Base-by-base conservation (phyloP, 2,329 filamentous ascomycete genomes). In the Penicillium sclerotiorum region DNA sequence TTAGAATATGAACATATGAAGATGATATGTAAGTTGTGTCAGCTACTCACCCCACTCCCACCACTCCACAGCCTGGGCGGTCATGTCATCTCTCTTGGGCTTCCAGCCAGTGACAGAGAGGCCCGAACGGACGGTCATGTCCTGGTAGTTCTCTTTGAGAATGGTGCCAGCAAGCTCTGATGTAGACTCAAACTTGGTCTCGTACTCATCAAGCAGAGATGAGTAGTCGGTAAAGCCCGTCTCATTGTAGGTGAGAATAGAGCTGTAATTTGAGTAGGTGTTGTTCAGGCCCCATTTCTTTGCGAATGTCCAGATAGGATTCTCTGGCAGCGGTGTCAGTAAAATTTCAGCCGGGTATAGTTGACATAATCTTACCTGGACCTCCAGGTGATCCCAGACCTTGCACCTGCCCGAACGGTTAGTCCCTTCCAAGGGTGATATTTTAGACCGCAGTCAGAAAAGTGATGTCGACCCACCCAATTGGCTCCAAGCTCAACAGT, bases 401-500 rank as follows among this genome's bases (percentile, higher is more conserved):
- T 71, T 73, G 76, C 23, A 76, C 61, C 73, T 74, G n/a, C n/a
- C n/a, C n/a, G n/a, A n/a, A n/a, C n/a, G n/a, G n/a, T n/a, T n/a
- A n/a, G n/a, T n/a, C n/a, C n/a, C n/a, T n/a, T n/a, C n/a, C n/a
- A 17, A 36, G 8, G 8, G 15, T 45, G 5, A 18, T n/a, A n/a
- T n/a, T n/a, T n/a, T n/a, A n/a, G n/a, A n/a, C n/a, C n/a, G n/a
- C n/a, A n/a, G n/a, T n/a, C n/a, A n/a, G n/a, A n/a, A n/a, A n/a
- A n/a, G n/a, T n/a, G n/a, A n/a, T n/a, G n/a, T n/a, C n/a, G 17
- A 49, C 50, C 32, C 63, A 77, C 76, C 86, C 86, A 89, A 54
- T 88, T 89, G 6, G 86, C 85, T 2, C 86, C 86, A 0, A 86
- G 69, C 63, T 88, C 86, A 8, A 89, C 73, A 0, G 73, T 76